Conservation (phyloP, 164 flowering plant genomes). For the Buxus sempervirens region DNA sequence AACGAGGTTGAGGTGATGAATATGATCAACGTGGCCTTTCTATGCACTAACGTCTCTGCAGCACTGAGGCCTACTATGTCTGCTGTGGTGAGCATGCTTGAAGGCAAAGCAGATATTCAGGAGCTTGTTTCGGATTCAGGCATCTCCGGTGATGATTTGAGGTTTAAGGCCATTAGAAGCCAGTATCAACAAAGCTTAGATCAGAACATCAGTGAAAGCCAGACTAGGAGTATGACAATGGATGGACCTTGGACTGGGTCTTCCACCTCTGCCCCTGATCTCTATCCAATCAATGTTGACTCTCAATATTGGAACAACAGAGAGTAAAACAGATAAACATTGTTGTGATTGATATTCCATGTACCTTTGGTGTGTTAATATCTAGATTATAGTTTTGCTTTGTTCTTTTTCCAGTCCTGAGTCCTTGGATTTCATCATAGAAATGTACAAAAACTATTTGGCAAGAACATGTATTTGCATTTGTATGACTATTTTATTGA, state of each 20-base stretch:
- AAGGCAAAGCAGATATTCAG: slow-evolving; percentile 16
- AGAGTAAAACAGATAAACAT: neutral
- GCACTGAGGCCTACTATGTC: slow-evolving; percentile 33
- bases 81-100: slow-evolving; percentile 31
- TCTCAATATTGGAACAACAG: slow-evolving; percentile 17
- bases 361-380: neutral
- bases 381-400: too few relatives aligned
- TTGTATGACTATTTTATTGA: neutral
- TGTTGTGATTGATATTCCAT: neutral
- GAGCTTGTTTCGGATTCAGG: slow-evolving; percentile 9
- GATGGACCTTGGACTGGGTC: slow-evolving; percentile 22
- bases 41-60: slow-evolving; percentile 31
- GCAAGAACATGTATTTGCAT: neutral
- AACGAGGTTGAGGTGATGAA: slow-evolving; percentile 22
- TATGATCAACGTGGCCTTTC: slow-evolving; percentile 23
- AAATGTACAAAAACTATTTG: too few relatives aligned
- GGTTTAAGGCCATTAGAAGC: slow-evolving; percentile 13
- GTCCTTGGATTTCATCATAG: too few relatives aligned
- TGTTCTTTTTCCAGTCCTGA: too few relatives aligned
- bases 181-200: slow-evolving; percentile 1
- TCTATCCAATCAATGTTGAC: slow-evolving; percentile 18
- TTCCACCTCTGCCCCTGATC: slow-evolving; percentile 19
- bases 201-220: slow-evolving; percentile 2
- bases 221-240: slow-evolving; percentile 5
- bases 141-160: slow-evolving; percentile 7